Conservation (phyloP, 78 protist genomes). For the Capsaspora owczarzaki region DNA sequence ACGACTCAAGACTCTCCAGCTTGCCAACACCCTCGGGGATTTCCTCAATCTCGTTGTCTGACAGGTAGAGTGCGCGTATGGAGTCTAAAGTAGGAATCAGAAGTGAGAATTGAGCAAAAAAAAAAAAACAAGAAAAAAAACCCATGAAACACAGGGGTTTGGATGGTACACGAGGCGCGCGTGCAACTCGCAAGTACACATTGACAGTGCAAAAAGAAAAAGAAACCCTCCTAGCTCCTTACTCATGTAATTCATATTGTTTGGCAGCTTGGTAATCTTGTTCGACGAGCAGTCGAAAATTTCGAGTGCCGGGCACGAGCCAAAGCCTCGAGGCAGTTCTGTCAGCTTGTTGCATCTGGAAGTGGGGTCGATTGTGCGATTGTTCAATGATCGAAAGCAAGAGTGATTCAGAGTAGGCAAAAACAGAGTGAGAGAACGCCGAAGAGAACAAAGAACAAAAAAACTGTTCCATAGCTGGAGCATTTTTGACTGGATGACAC, state of each 20-base stretch:
- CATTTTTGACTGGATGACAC: no score
- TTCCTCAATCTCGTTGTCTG: not conserved
- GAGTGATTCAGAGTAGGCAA: no score
- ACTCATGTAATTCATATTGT: not conserved
- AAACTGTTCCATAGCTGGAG: no score
- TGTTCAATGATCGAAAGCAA: no score
- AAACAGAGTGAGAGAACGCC: no score
- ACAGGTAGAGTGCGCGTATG: not conserved
- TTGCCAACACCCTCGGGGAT: not conserved
- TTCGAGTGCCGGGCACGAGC: not conserved
- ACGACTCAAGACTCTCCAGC: not conserved
- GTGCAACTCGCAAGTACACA: not conserved
- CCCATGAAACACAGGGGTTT: no score
- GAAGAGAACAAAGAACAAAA: no score
- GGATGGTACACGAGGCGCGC: no score
- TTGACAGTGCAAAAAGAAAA: not conserved
- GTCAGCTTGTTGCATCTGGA: not conserved
- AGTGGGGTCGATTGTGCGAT: no score
- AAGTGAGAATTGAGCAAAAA: not conserved
- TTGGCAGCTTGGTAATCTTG: not conserved
- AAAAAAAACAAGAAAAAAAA: no score
- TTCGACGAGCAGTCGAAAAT: not conserved
- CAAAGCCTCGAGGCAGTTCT: not conserved
- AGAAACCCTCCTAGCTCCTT: no score
- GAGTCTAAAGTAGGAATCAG: not conserved